Base-by-base conservation (phyloP, 1,139 yeast species). In the Suhomyces ambrosiae region DNA sequence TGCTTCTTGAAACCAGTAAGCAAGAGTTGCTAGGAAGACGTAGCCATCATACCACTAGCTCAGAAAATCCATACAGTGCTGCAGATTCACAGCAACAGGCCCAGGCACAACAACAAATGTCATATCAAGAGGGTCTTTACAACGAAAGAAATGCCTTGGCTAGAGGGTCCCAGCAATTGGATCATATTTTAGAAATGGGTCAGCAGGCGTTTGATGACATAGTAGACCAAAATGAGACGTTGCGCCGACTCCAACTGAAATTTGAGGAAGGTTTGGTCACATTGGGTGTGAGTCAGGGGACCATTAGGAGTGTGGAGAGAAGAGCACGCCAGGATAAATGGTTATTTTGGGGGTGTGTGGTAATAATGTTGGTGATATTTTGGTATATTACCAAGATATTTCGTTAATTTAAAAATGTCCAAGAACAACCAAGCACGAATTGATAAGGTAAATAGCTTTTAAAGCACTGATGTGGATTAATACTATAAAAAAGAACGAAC, bases 261-360 rank as follows among this genome's bases (percentile, higher is more conserved):
- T 73, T 92, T 65, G 79, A 81, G 39, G 76, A 80, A 38, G 77
- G 88, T 23, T 79, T 94, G 47, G 70, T 79, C 33, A 88, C 96
- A 0, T 71, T 92, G 45, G 97, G 97, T 3, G 85, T 92, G 3
- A 86, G 96, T 32, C 83, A 80, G 48, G 86, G 86, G 7, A 92
- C 98, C 1, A 89, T 92, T 33, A 69, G 87, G 40, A 74, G 78
- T 44, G 85, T 92, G 31, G 95, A 89, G 60, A 77, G 80, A 49
- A 76, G 96, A 40, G 94, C 96, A n/a, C 78, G 76, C 50, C 86
- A 87, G 60, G 98, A 92, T 60, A 89, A 89, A 58, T 78, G 89
- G 75, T 68, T 92, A 26, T 94, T 92, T 58, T 89, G 87, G 74
- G 80, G 82, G 14, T 88, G 90, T 21, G 79, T 86, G 4, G 40